Evolutionary conservation across 1,284 basidiomycete genomes (phyloP).

Genomic region (Pyrrhoderma lamaoense): DNA sequence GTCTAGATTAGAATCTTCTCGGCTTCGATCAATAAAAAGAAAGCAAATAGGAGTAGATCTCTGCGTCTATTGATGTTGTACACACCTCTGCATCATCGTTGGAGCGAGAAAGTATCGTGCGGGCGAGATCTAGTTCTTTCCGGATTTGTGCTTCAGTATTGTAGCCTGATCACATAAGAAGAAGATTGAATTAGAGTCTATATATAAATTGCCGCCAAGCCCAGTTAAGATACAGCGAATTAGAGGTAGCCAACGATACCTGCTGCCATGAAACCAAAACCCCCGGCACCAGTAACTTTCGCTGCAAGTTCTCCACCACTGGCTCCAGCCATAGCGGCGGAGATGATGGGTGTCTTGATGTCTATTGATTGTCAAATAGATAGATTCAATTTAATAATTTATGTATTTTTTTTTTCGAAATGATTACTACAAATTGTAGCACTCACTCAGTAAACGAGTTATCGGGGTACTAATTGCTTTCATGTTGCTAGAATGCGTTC

Average conservation of each 20-base stretch:
- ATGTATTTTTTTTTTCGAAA: not conserved
- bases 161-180: conserved; percentile 35
- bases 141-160: conserved; percentile 34
- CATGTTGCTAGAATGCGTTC: conserved; percentile 7
- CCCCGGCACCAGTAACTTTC: conserved; percentile 54
- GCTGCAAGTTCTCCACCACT: conserved; percentile 57
- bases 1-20: not conserved
- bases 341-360: conserved; percentile 49
- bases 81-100: not conserved
- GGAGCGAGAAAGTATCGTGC: conserved; percentile 20
- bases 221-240: not conserved
- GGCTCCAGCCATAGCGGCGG: conserved; percentile 62
- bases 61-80: not conserved
- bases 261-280: conserved; percentile 61
- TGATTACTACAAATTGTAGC: not conserved
- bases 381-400: conserved; percentile 8
- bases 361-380: no score
- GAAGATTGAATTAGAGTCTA: not conserved
- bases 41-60: no score
- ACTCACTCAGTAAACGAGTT: conserved; percentile 32
- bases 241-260: conserved; percentile 29
- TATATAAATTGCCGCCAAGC: not conserved
- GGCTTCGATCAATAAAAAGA: not conserved
- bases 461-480: conserved; percentile 28
- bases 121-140: conserved; percentile 43